Evolutionary conservation across 176 grass and related monocot species (phyloP), one percentile per base, ranked within the genome.

Genomic region (Tillandsia fasciculata): DNA sequence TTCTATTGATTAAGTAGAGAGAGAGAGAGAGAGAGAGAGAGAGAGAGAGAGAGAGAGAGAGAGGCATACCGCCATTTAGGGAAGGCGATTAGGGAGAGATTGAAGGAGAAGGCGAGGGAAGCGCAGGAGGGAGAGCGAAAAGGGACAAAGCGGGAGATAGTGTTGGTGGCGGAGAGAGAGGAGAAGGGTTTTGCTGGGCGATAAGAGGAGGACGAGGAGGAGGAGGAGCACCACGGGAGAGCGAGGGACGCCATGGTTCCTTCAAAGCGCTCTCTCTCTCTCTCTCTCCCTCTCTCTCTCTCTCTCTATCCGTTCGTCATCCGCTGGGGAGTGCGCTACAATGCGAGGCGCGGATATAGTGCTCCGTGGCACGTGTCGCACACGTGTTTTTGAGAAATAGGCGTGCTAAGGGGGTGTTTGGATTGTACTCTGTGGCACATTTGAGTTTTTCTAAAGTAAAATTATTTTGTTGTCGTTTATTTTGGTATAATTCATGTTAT

Each of bases 281-380:
- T 64, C 68, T 64, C 77, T 72, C 68, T 79, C n/a, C n/a, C 33
- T 7, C 33, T 42, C 9, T 15, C 20, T 52, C 24, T 26, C 10
- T 64, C 68, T 64, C 77, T 72, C 68, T 79, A 79, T 79, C 68
- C 68, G 12, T 66, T 79, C 64, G 50, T 68, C 65, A 71, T 71
- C 71, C 77, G 56, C 2, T 12, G 15, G 15, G 12, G 52, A 56
- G 52, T 13, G 12, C 2, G 56, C 15, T n/a, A 9, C 5, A 9
- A 10, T 23, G 8, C 33, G 3, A 4, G 33, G 33, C 33, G 33
- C 4, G 33, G 33, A 42, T 42, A 7, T 42, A 5, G 0, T 7
- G 6, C 33, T 42, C 33, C 6, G 33, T 42, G 5, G 33, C 33
- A 42, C 3, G 33, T 42, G 33, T 3, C 3, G 3, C 7, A 6